These are phyloP conservation scores for Asterella californica DNA, from an alignment of 225 moss, liverwort and hornwort genomes.

Conservation along the genomic window DNA sequence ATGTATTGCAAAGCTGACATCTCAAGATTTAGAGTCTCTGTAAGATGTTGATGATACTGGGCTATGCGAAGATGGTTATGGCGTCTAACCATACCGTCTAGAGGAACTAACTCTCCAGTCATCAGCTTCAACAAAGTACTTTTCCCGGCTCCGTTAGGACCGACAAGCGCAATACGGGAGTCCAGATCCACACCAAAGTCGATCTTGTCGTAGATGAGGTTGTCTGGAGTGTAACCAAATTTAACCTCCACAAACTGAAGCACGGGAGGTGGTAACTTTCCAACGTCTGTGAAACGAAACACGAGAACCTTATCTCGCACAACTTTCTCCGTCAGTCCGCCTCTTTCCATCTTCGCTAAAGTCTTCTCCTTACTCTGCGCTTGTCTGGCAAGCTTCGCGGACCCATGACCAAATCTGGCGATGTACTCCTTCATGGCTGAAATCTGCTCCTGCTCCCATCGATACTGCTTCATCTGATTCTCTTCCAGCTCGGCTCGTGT, in stretches of 20 bases:
- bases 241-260: slow-evolving; percentile 76
- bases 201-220: slow-evolving; percentile 63
- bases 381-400: slow-evolving; percentile 88
- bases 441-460: slow-evolving; percentile 95
- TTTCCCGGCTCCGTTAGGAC: slow-evolving; percentile 86
- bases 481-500: slow-evolving; percentile 81
- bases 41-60: slow-evolving; percentile 83
- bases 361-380: slow-evolving; percentile 95
- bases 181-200: slow-evolving; percentile 90
- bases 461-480: slow-evolving; percentile 93
- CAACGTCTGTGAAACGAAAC: slow-evolving; percentile 87
- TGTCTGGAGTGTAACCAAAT: slow-evolving; percentile 67
- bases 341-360: slow-evolving; percentile 89
- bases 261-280: slow-evolving; percentile 84
- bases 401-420: slow-evolving; percentile 84
- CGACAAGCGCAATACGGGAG: slow-evolving; percentile 79
- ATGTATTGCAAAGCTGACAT: slow-evolving; percentile 83
- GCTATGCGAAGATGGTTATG: slow-evolving; percentile 91
- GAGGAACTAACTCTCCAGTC: slow-evolving; percentile 78
- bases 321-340: slow-evolving; percentile 84
- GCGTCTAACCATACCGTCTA: slow-evolving; percentile 84
- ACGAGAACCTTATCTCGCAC: slow-evolving; percentile 73
- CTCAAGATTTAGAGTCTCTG: slow-evolving; percentile 62
- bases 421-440: slow-evolving; percentile 90
- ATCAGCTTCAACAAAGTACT: slow-evolving; percentile 82